These are phyloP conservation scores for Dittrichia graveolens DNA, from an alignment of 129 eudicot species.

Conservation along the genomic window DNA sequence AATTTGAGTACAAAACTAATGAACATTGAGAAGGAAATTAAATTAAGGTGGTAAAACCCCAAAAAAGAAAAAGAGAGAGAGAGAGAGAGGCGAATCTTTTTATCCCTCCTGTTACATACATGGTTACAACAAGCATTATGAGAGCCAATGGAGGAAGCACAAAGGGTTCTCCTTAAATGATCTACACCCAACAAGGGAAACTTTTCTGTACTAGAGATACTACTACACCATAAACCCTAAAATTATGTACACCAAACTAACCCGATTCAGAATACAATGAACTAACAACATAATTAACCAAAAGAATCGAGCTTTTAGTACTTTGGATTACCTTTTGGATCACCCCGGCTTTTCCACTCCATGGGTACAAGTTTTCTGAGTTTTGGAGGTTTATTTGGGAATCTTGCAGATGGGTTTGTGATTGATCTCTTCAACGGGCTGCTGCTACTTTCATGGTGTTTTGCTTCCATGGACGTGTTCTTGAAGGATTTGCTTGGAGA, in stretches of 20 bases:
- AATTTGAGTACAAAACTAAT: no score
- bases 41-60: not conserved
- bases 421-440: constrained; percentile 47
- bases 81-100: constrained; percentile 30
- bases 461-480: constrained; percentile 37
- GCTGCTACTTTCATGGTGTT: constrained; percentile 37
- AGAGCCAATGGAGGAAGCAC: constrained; percentile 22
- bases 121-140: constrained; percentile 29
- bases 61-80: not conserved
- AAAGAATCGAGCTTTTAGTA: constrained; percentile 21
- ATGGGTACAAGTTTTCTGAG: constrained; percentile 53
- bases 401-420: constrained; percentile 50
- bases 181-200: constrained; percentile 46
- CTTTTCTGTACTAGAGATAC: constrained; percentile 34
- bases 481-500: constrained; percentile 57
- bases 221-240: constrained; percentile 47
- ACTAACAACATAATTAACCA: constrained; percentile 39
- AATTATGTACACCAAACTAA: constrained; percentile 57
- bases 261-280: constrained; percentile 23
- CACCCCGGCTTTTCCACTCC: constrained; percentile 57
- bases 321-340: constrained; percentile 24
- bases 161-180: constrained; percentile 20
- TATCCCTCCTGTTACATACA: constrained; percentile 47
- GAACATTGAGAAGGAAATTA: no score
- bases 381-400: constrained; percentile 56